Conservation (phyloP, 441 rosid genomes). For the Caryocar brasiliense region DNA sequence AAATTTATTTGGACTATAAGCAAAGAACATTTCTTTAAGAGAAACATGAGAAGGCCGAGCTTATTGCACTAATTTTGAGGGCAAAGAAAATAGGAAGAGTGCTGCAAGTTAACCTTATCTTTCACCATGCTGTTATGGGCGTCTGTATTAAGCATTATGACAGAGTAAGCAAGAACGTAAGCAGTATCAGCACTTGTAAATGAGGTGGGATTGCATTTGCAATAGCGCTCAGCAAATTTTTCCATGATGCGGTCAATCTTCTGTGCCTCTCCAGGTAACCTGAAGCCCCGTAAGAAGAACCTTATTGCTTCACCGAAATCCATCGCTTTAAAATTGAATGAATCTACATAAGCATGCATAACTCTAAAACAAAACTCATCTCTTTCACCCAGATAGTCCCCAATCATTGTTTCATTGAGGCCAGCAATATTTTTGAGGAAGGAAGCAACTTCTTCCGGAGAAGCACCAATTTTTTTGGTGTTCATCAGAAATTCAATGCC, state of each 20-base stretch:
- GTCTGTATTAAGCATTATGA: constrained; percentile 95
- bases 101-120: constrained; percentile 65
- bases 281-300: constrained; percentile 88
- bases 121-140: constrained; percentile 97
- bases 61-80: no score
- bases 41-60: no score
- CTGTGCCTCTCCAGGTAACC: constrained; percentile 98
- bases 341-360: constrained; percentile 97
- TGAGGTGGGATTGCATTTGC: constrained; percentile 89
- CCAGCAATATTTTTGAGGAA: constrained; percentile 68
- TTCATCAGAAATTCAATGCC: constrained; percentile 82
- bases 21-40: no score
- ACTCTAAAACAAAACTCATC: constrained; percentile 83
- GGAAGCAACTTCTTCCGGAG: constrained; percentile 74
- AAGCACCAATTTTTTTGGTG: constrained; percentile 60
- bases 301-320: constrained; percentile 93
- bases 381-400: constrained; percentile 96
- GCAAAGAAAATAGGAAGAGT: not conserved
- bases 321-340: constrained; percentile 80
- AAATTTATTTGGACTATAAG: no score
- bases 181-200: constrained; percentile 97
- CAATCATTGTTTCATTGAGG: constrained; percentile 80
- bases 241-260: constrained; percentile 98
- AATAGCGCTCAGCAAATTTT: constrained; percentile 95
- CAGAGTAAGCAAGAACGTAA: constrained; percentile 97